Evolutionary conservation across 2,329 filamentous ascomycete species (phyloP), one percentile per base, ranked within the genome.

Genomic region (Diaporthe velutina): DNA sequence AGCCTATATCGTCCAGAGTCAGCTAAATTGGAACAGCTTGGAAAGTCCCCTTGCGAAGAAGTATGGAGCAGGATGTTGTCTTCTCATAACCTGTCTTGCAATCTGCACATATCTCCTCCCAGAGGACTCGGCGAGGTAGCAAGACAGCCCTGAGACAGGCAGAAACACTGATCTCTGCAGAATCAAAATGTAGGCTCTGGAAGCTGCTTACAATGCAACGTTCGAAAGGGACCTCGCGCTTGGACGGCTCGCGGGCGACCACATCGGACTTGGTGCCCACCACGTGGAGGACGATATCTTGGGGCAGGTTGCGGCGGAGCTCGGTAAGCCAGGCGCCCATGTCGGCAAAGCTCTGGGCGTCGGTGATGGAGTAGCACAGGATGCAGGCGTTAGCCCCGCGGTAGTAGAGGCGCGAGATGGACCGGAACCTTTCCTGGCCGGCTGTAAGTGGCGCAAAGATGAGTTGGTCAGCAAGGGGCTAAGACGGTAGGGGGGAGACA

Each of bases 401-500:
- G 85, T 99, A 99, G 88, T 98, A 98, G 71, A 99, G 91, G 73
- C 96, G 93, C 13, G 95, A 97, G 80, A 99, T 98, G 76, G 94
- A 96, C 79, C 96, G 92, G 83, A 98, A 99, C 73, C 96, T 92
- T 86, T 99, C 96, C 82, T 99, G 96, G 76, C 96, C 96, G 74
- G 96, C 92, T 88, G 55, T 68, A 35, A 57, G 82, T 73, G 33
- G 22, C n/a, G 28, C 30, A 6, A 33, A 28, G 19, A 68, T n/a
- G 67, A 50, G 3, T 15, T 45, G 55, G 38, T 74, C 35, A 71
- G 61, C 17, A 68, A 8, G 33, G 30, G 70, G 74, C 70, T 71
- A 30, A 30, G 12, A 9, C 13, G n/a, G 55, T 48, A 48, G 45
- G 15, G 35, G 64, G 54, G 64, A 68, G 57, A 45, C 28, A 50